These are phyloP conservation scores for Acmispon strigosus DNA, from an alignment of 306 rosid species.

Conservation along the genomic window DNA sequence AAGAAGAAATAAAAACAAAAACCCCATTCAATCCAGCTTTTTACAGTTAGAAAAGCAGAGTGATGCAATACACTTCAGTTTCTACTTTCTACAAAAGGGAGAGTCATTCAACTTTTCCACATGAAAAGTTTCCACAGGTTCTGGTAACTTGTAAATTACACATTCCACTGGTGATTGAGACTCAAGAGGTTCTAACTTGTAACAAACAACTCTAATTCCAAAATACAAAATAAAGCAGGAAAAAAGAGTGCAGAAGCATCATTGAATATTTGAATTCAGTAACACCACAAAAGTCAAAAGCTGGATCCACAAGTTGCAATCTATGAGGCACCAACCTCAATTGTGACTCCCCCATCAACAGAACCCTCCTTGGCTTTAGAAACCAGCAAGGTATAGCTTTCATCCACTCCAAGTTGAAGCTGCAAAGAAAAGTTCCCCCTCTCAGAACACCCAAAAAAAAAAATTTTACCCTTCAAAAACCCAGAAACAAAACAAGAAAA, in stretches of 20 bases:
- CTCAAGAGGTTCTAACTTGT: neutral
- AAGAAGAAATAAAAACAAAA: neutral
- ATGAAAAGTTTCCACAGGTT: neutral
- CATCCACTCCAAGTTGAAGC: slow-evolving; percentile 96
- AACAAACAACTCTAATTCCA: neutral
- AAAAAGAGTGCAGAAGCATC: neutral
- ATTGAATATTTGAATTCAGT: neutral
- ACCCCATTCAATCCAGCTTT: neutral
- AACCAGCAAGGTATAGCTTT: slow-evolving; percentile 69
- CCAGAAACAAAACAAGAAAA: neutral
- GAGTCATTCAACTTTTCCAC: neutral
- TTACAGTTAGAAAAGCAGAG: neutral
- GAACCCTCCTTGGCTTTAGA: slow-evolving; percentile 43
- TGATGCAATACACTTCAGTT: neutral
- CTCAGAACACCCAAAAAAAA: slow-evolving; percentile 5
- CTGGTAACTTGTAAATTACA: neutral
- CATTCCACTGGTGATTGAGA: neutral
- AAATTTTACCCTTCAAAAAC: neutral
- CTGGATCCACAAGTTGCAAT: neutral
- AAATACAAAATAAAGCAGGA: neutral
- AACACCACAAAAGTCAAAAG: neutral
- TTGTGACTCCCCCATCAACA: slow-evolving; percentile 44
- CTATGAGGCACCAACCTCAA: slow-evolving; percentile 47
- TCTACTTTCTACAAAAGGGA: neutral
- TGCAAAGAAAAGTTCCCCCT: slow-evolving; percentile 14